Percentiles rank a stretch among this genome's conserved stretches.
Evolutionary conservation across 192 early-diverging fungal species (phyloP).

Genomic region (Coemansia sp.): DNA sequence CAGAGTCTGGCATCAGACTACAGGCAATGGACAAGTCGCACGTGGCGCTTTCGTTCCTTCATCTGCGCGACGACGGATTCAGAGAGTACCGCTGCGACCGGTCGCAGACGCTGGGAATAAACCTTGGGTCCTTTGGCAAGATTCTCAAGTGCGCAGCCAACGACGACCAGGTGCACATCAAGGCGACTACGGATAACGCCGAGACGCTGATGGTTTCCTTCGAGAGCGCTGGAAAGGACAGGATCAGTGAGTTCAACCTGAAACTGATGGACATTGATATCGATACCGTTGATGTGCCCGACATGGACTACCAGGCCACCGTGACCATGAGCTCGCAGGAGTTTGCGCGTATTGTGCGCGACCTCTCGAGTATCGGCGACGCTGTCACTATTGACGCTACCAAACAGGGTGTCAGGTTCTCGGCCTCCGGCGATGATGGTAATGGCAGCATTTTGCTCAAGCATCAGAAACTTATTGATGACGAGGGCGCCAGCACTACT

Average conservation of each 20-base stretch:
- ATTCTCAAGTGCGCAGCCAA: conserved; percentile 91
- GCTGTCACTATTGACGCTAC: conserved; percentile 87
- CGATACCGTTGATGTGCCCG: conserved; percentile 94
- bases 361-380: conserved; percentile 81
- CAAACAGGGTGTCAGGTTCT: conserved; percentile 94
- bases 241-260: conserved; percentile 87
- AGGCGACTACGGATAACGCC: conserved; percentile 77
- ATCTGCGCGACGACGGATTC: conserved; percentile 80
- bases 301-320: conserved; percentile 88
- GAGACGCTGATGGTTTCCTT: conserved; percentile 79
- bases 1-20: conserved; percentile 87
- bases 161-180: conserved; percentile 89
- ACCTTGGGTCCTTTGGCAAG: conserved; percentile 83
- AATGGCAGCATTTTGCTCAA: conserved; percentile 82
- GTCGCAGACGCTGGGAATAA: conserved; percentile 87
- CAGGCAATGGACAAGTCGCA: conserved; percentile 99
- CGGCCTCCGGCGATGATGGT: conserved; percentile 83
- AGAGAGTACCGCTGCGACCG: conserved; percentile 91
- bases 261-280: conserved; percentile 99
- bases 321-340: conserved; percentile 86
- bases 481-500: conserved; percentile 61
- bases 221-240: conserved; percentile 69
- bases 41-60: conserved; percentile 88
- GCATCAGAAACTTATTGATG: conserved; percentile 72
- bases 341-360: conserved; percentile 90